Base-by-base conservation (phyloP, 1,139 yeast genomes). In the Diutina mesorugosa region DNA sequence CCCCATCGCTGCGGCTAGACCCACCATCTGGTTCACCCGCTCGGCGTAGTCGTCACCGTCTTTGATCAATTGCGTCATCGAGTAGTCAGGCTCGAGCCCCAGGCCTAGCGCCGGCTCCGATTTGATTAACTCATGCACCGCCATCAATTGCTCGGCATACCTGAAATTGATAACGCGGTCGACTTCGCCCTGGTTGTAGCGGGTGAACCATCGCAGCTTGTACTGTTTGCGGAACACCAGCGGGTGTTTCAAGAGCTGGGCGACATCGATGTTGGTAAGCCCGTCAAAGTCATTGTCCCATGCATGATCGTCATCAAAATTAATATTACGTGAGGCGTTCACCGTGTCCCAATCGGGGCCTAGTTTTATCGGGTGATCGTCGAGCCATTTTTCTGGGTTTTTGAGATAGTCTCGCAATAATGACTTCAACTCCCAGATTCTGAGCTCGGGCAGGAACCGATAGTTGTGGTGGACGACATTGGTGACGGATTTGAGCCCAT, bases 381-480 rank as follows among this genome's bases (percentile, higher is more conserved):
- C 55, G 9, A 65, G 56, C 72, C 73, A 72, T 16, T 52, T 54
- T 14, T 58, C 55, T 0, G 70, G 69, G 56, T 67, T 64, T 3
- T 62, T 60, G n/a, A 69, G 21, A 57, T 72, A 72, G 54, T 69
- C 69, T 38, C 69, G 58, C 18, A 72, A 59, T 1, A 60, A 59
- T 38, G 65, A 67, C 2, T 71, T 65, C 16, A 60, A 61, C 35
- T 67, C 63, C 79, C 79, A 74, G 55, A 71, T 60, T 48, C 77
- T 61, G 48, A 73, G 66, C 58, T 69, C 70, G 38, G 64, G 67
- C 55, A 72, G 63, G 61, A 64, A 74, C 50, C 64, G 65, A 58
- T 65, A 68, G 55, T 68, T 68, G 45, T 66, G 60, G 60, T 63
- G 70, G 58, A 63, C 64, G 58, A 65, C 65, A 10, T 66, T 66